These are phyloP conservation scores for Vitis rupestris DNA, from an alignment of 164 flowering plant genomes.

Conservation along the genomic window DNA sequence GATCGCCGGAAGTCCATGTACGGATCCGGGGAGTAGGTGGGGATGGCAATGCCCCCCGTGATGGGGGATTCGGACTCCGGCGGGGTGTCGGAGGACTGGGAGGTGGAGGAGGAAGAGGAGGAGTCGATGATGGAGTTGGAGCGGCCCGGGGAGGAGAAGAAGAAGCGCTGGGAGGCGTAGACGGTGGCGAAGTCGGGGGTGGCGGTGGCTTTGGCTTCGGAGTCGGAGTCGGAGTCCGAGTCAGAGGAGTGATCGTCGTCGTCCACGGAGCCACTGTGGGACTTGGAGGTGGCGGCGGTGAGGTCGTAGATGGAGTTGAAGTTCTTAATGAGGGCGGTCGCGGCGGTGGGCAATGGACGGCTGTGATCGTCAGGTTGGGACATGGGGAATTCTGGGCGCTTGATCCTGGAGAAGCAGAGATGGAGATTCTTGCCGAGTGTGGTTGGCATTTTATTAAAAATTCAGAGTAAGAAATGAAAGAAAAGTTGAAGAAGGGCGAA, in stretches of 20 bases:
- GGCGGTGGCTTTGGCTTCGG: slow-evolving; percentile 4
- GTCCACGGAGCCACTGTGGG: slow-evolving; percentile 1
- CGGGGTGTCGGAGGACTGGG: neutral
- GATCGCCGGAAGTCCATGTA: slow-evolving; percentile 76
- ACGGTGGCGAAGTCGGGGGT: slow-evolving; percentile 46
- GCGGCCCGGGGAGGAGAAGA: slow-evolving; percentile 68
- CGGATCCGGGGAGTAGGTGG: slow-evolving; percentile 64
- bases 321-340: neutral
- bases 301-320: slow-evolving; percentile 42
- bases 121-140: slow-evolving; percentile 68
- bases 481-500: neutral
- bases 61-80: slow-evolving; percentile 15
- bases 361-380: slow-evolving; percentile 14
- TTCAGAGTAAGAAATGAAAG: neutral
- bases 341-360: slow-evolving; percentile 14
- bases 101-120: slow-evolving; percentile 6
- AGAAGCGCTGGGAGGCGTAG: slow-evolving; percentile 60
- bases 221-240: slow-evolving; percentile 12
- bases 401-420: slow-evolving; percentile 47
- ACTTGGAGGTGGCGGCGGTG: slow-evolving; percentile 5
- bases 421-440: slow-evolving; percentile 33
- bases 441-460: slow-evolving; percentile 20
- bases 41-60: slow-evolving; percentile 37
- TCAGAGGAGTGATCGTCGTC: slow-evolving; percentile 5
- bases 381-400: slow-evolving; percentile 18